Conservation (phyloP, 768 basidiomycete species). For the Pleurotus salmoneostramineus region DNA sequence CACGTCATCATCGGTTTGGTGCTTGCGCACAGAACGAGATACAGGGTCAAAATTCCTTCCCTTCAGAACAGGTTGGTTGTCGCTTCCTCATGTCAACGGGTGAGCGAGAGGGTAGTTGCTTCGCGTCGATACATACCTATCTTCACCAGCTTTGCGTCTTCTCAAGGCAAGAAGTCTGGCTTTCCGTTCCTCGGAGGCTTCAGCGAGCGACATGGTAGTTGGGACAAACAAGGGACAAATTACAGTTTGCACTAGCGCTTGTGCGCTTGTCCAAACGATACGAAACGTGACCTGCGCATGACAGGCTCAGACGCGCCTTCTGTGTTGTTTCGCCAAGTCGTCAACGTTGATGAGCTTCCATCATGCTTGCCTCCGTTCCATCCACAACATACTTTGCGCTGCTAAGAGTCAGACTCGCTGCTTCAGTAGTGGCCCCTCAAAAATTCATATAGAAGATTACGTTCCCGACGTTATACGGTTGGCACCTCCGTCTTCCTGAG, state of each 20-base stretch:
- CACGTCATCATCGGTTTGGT: conserved; percentile 44
- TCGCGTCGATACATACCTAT: conserved; percentile 37
- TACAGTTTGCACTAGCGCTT: neutral
- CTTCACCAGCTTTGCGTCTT: conserved; percentile 63
- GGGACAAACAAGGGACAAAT: neutral
- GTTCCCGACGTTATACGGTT: conserved; percentile 69
- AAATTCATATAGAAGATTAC: conserved; percentile 58
- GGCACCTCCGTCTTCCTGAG: neutral
- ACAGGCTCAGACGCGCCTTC: neutral
- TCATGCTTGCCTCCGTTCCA: conserved; percentile 20
- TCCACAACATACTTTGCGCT: conserved; percentile 16
- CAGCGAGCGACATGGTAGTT: conserved; percentile 56
- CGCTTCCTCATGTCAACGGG: conserved; percentile 12
- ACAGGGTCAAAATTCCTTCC: conserved; percentile 89
- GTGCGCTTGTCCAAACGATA: too few species aligned
- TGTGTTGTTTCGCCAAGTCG: too few species aligned
- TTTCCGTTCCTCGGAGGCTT: conserved; percentile 78
- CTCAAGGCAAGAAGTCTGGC: conserved; percentile 75
- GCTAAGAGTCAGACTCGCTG: conserved; percentile 22
- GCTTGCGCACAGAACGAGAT: conserved; percentile 75
- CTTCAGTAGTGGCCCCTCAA: conserved; percentile 22
- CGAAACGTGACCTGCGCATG: too few species aligned
- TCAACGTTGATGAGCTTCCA: conserved; percentile 19
- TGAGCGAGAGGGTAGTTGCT: neutral
- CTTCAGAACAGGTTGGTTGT: conserved; percentile 49